Evolutionary conservation across 2,329 filamentous ascomycete species (phyloP).

Genomic region (Hypomyces rosellus): DNA sequence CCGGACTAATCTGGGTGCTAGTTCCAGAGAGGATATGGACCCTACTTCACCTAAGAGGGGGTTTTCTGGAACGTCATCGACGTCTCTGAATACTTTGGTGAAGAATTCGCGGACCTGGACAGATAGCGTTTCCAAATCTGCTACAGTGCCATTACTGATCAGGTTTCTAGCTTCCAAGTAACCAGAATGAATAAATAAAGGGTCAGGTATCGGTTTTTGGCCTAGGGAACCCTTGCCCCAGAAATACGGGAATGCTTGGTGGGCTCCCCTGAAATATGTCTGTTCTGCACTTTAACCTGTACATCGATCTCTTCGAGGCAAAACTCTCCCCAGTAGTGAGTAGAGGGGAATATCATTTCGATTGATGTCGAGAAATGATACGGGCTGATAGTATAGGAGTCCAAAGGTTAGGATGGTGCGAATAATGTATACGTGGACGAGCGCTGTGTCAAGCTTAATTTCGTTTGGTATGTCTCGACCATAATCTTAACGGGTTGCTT

Average conservation of each 20-base stretch:
- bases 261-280: constrained; percentile 3
- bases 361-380: too few relatives aligned
- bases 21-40: constrained; percentile 3
- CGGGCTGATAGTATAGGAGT: too few relatives aligned
- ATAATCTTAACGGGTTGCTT: too few relatives aligned
- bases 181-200: constrained; percentile 7
- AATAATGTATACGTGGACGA: too few relatives aligned
- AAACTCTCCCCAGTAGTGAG: too few relatives aligned
- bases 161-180: constrained; percentile 15
- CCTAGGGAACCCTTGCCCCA: constrained; percentile 10
- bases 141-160: constrained; percentile 10
- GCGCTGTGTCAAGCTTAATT: too few relatives aligned
- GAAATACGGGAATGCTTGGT: constrained; percentile 11
- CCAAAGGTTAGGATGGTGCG: too few relatives aligned
- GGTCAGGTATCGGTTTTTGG: constrained; percentile 3
- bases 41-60: background rate
- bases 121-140: constrained; percentile 12
- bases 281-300: too few relatives aligned
- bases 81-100: constrained; percentile 10
- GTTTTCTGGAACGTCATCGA: constrained; percentile 3
- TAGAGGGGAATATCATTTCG: too few relatives aligned
- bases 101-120: constrained; percentile 11
- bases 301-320: too few relatives aligned
- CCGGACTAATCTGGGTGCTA: constrained; percentile 9
- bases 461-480: too few relatives aligned